phyloP scores from a whole-genome alignment of 2,329 filamentous ascomycete genomes.

The Arachnopeziza araneosa region DNA sequence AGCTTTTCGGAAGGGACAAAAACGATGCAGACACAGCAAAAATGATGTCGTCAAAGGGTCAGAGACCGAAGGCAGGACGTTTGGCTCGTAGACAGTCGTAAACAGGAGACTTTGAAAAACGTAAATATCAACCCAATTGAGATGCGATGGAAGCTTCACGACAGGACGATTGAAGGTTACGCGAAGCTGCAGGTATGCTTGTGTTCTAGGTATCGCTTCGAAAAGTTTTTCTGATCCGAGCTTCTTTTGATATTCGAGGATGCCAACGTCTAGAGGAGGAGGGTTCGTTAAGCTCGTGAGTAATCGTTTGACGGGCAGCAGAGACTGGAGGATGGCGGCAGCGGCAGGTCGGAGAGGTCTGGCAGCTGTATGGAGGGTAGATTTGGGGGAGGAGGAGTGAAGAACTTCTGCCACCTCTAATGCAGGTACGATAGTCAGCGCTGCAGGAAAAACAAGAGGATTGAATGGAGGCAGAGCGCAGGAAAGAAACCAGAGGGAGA shows the following conservation, averaged over 20 bases:
- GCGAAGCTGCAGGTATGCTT: slow-evolving; percentile 33
- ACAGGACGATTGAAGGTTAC: slow-evolving; percentile 27
- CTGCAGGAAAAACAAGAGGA: slow-evolving; percentile 25
- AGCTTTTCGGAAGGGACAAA: slow-evolving; percentile 22
- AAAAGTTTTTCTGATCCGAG: slow-evolving; percentile 23
- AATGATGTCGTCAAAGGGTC: slow-evolving; percentile 25
- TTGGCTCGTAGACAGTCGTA: slow-evolving; percentile 39
- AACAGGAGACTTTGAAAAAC: slow-evolving; percentile 28
- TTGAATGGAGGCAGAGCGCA: slow-evolving; percentile 18
- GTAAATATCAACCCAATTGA: slow-evolving; percentile 30
- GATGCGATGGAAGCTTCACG: slow-evolving; percentile 31
- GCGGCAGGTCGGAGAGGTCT: slow-evolving; percentile 7
- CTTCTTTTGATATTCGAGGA: slow-evolving; percentile 28
- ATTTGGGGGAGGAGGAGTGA: slow-evolving; percentile 21
- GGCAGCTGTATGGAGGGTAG: slow-evolving; percentile 7
- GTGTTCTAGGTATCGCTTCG: slow-evolving; percentile 30
- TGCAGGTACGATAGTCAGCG: slow-evolving; percentile 32
- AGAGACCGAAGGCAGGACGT: slow-evolving; percentile 32
- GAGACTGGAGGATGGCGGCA: slow-evolving; percentile 5
- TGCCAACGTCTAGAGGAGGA: slow-evolving; percentile 18
- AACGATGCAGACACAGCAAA: slow-evolving; percentile 24
- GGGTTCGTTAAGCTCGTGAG: slow-evolving; percentile 25
- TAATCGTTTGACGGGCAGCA: slow-evolving; percentile 9
- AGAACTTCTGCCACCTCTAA: slow-evolving; percentile 29
- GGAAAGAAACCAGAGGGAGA: slow-evolving; percentile 6